These are phyloP conservation scores for Aureobasidium namibiae DNA, from an alignment of 2,329 filamentous ascomycete genomes.

Conservation along the genomic window DNA sequence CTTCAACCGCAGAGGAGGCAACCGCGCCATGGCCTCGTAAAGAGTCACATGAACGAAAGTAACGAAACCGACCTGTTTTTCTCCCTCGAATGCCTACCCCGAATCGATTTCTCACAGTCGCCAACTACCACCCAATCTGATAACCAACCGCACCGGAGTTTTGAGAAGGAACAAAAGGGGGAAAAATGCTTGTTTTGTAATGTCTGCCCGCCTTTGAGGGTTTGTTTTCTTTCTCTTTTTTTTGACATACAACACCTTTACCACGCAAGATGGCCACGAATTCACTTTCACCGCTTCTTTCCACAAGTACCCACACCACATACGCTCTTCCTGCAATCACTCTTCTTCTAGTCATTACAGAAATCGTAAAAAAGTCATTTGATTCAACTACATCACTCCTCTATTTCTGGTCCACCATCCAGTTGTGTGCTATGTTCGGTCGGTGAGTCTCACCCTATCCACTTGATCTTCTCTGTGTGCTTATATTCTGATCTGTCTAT, in stretches of 20 bases:
- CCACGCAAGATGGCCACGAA: not conserved
- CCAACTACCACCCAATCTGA: not conserved
- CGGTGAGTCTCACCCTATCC: too few species aligned
- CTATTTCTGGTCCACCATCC: too few species aligned
- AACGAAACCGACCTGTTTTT: constrained; percentile 4
- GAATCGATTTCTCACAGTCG: not conserved
- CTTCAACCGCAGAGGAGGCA: constrained; percentile 25
- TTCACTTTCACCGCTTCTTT: not conserved
- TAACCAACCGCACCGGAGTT: not conserved
- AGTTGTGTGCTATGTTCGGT: not conserved
- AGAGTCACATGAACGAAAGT: not conserved
- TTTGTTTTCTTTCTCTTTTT: not conserved
- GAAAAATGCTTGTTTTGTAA: constrained; percentile 6
- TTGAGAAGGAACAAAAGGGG: not conserved
- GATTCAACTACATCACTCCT: not conserved
- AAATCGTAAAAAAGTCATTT: constrained; percentile 4
- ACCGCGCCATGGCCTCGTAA: constrained; percentile 17
- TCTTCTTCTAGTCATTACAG: not conserved
- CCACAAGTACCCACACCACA: not conserved
- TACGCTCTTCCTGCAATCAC: not conserved
- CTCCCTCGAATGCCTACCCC: not conserved
- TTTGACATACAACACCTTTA: not conserved
- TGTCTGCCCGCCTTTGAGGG: not conserved
- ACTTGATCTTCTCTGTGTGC: too few species aligned
- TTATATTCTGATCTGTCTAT: too few species aligned